These are phyloP conservation scores for Tolypocladium cylindrosporum DNA, from an alignment of 2,329 filamentous ascomycete genomes.

Conservation along the genomic window DNA sequence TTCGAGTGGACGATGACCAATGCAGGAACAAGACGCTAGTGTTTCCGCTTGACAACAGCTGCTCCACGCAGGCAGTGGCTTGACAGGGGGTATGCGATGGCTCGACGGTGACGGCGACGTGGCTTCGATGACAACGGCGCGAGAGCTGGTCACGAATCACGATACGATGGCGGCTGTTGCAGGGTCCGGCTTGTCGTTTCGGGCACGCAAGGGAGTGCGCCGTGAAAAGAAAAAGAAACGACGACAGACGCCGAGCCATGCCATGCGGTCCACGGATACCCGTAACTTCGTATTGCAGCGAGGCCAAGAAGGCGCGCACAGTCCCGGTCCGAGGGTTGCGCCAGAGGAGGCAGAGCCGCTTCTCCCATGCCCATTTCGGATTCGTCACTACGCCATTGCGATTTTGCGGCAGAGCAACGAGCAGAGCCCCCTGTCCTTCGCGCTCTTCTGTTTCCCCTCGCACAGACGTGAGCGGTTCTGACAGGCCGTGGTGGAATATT, in stretches of 20 bases:
- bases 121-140: background rate
- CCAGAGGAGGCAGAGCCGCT: background rate
- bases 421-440: background rate
- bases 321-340: background rate
- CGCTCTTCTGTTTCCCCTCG: background rate
- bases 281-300: too few species aligned
- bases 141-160: background rate
- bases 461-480: background rate
- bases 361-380: background rate
- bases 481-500: background rate
- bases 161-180: background rate
- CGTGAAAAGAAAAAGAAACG: background rate
- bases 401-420: background rate
- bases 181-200: background rate
- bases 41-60: slow-evolving; percentile 18
- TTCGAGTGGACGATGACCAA: background rate
- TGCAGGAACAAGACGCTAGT: slow-evolving; percentile 23
- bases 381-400: background rate
- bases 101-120: too few species aligned
- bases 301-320: background rate
- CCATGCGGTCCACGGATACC: background rate
- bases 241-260: background rate
- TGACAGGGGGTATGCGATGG: background rate
- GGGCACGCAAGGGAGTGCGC: background rate
- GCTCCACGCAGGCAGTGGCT: background rate